These are phyloP conservation scores for Saprolegnia diclina DNA, from an alignment of 352 stramenopile species.

Conservation along the genomic window DNA sequence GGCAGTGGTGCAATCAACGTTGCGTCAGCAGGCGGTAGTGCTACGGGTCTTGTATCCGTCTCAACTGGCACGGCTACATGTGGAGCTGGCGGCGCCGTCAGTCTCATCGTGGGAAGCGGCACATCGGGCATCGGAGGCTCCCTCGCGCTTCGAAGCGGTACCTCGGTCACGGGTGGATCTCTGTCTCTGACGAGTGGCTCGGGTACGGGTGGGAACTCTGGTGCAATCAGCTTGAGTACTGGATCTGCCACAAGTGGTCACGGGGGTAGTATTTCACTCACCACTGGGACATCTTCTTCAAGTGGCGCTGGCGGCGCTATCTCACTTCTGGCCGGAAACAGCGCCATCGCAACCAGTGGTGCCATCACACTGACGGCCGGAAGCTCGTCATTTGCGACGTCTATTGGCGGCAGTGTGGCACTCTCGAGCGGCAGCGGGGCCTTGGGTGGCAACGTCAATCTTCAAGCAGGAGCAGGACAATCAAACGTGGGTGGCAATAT, in stretches of 20 bases:
- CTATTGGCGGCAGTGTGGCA: background rate
- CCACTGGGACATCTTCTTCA: background rate
- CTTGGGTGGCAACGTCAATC: background rate
- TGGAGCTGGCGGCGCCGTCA: conserved; percentile 49
- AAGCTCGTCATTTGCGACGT: background rate
- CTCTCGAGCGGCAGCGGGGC: background rate
- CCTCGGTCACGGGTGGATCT: conserved; percentile 11
- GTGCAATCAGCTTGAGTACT: background rate
- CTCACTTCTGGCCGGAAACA: no score
- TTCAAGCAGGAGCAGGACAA: background rate
- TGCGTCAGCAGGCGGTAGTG: conserved; percentile 30
- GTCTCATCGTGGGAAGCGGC: conserved; percentile 40
- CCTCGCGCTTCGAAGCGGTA: conserved; percentile 13
- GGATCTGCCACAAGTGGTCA: conserved; percentile 10
- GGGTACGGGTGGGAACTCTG: background rate
- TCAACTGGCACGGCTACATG: conserved; percentile 42
- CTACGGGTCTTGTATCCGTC: conserved; percentile 47
- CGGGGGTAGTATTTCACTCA: background rate
- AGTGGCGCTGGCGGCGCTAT: conserved; percentile 9
- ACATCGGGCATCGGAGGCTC: conserved; percentile 41
- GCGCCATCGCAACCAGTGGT: no score
- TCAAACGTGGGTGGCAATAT: conserved; percentile 19
- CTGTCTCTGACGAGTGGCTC: background rate
- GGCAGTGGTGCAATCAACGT: conserved; percentile 31
- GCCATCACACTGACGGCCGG: no score